phyloP scores from a whole-genome alignment of 768 basidiomycete species.

The Lactarius sp. region DNA sequence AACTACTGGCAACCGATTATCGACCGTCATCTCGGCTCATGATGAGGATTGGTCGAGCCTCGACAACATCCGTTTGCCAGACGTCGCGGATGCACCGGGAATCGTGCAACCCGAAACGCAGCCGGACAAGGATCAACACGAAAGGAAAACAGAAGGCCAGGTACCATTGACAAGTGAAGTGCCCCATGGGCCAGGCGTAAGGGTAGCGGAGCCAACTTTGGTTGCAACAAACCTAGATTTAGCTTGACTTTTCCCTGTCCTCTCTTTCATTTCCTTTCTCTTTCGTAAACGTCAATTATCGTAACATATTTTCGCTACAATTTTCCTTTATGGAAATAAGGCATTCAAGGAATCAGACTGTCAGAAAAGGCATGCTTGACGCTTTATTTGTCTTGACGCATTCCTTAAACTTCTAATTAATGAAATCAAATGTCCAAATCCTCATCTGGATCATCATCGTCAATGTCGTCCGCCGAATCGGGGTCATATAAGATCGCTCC shows the following conservation, averaged over 20 bases:
- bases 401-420: neutral
- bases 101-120: neutral
- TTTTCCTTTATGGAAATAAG: neutral
- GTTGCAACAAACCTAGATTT: neutral
- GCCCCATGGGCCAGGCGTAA: conserved; percentile 1
- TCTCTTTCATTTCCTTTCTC: neutral
- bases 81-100: neutral
- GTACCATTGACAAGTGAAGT: neutral
- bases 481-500: conserved; percentile 81
- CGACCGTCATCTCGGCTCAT: conserved; percentile 9
- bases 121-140: neutral
- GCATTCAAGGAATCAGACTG: neutral
- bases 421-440: conserved; percentile 70
- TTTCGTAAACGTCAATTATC: neutral
- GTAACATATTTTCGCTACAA: neutral
- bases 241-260: neutral
- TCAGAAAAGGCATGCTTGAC: conserved; percentile 5
- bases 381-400: conserved; percentile 6
- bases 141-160: neutral
- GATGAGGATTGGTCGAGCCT: conserved; percentile 2
- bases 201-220: neutral
- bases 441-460: conserved; percentile 95
- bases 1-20: conserved; percentile 8
- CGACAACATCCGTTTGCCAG: neutral
- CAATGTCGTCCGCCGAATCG: conserved; percentile 90